A percentile compares a stretch with the other conserved stretches of the same genome.
phyloP scores from a whole-genome alignment of 441 rosid species.

The Populus trichocarpa region DNA sequence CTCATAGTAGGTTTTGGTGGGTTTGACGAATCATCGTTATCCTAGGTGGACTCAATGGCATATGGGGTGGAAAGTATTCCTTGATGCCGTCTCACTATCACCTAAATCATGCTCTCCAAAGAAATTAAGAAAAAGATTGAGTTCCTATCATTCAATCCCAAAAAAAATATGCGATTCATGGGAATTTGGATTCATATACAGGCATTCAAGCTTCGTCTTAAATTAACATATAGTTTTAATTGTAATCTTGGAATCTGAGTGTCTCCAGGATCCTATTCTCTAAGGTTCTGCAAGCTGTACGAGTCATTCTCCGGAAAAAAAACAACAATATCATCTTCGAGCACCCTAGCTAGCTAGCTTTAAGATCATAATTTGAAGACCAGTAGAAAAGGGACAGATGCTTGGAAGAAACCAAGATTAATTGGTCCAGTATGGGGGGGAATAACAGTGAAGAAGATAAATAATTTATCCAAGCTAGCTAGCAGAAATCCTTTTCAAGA shows the following conservation, averaged over 20 bases:
- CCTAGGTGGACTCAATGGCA: slow-evolving; percentile 6
- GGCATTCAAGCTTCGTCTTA: not conserved
- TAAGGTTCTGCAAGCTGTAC: not conserved
- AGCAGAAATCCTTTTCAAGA: not conserved
- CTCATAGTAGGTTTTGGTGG: slow-evolving; percentile 7
- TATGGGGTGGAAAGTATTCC: slow-evolving; percentile 8
- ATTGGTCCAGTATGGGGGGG: slow-evolving; percentile 18
- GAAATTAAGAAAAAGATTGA: too few species aligned
- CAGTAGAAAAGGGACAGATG: not conserved
- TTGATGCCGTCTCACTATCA: not conserved
- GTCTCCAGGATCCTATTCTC: not conserved
- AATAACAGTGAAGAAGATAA: slow-evolving; percentile 11
- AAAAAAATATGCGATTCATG: too few species aligned
- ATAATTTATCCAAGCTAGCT: not conserved
- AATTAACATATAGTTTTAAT: not conserved
- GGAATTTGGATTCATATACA: not conserved
- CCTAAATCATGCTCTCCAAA: too few species aligned
- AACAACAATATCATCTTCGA: not conserved
- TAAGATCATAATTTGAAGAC: not conserved
- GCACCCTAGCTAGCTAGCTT: not conserved
- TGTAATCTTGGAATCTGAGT: not conserved
- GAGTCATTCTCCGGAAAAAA: not conserved
- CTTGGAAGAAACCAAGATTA: not conserved
- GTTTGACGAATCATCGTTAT: slow-evolving; percentile 16
- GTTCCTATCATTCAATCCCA: too few species aligned